These are phyloP conservation scores for Trichomonas tenax DNA, from an alignment of 208 protist species.

Conservation along the genomic window DNA sequence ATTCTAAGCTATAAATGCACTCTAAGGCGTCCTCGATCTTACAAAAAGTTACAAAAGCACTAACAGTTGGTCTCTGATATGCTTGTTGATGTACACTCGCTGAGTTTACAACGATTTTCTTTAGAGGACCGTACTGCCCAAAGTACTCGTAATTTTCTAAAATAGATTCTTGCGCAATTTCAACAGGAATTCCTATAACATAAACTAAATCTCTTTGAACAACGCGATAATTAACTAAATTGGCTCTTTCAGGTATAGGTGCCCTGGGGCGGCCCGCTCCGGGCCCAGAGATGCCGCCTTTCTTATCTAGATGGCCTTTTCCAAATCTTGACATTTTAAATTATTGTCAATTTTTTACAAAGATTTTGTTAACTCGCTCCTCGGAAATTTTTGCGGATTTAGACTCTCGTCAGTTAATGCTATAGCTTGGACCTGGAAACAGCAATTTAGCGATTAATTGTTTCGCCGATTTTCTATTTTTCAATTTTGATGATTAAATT, in stretches of 20 bases:
- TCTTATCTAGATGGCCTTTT: neutral
- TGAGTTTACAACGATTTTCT: slow-evolving; percentile 58
- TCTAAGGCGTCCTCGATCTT: slow-evolving; percentile 46
- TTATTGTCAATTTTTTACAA: neutral
- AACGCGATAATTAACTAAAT: slow-evolving; percentile 42
- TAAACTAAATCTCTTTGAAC: slow-evolving; percentile 65
- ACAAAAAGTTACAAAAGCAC: slow-evolving; percentile 40
- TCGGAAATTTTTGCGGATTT: neutral
- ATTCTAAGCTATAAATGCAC: slow-evolving; percentile 51
- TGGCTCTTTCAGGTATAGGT: neutral
- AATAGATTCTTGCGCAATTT: slow-evolving; percentile 50
- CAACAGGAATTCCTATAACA: slow-evolving; percentile 56
- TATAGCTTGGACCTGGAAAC: neutral
- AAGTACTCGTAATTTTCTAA: slow-evolving; percentile 54
- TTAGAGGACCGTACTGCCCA: slow-evolving; percentile 61
- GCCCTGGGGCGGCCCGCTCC: neutral
- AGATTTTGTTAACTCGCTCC: neutral
- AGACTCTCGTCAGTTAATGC: neutral
- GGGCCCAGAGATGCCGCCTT: neutral
- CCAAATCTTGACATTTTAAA: neutral
- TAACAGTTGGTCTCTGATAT: slow-evolving; percentile 20
- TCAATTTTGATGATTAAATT: no score
- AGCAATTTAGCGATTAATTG: neutral
- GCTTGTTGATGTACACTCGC: slow-evolving; percentile 32
- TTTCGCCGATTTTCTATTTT: no score